phyloP scores from a whole-genome alignment of 257 asterid species.

The Solanum corneliomulleri region DNA sequence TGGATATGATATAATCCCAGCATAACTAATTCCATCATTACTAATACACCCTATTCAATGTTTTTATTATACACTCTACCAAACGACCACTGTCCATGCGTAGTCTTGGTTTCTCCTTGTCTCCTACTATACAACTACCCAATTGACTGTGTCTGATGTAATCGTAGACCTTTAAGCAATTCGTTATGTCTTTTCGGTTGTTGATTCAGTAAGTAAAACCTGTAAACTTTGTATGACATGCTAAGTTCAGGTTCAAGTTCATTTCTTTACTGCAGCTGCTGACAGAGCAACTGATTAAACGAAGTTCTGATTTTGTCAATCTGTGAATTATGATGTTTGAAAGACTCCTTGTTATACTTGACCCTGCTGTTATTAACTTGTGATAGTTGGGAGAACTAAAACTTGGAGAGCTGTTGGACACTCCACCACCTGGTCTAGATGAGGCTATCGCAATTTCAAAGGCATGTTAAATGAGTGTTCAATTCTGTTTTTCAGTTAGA shows the following conservation, averaged over 20 bases:
- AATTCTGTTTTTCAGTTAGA: neutral
- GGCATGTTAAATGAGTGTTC: slow-evolving; percentile 15
- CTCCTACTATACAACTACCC: neutral
- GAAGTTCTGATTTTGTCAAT: neutral
- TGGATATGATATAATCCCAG: neutral
- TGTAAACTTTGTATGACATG: neutral
- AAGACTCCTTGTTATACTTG: neutral
- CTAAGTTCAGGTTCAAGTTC: neutral
- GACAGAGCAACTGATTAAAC: neutral
- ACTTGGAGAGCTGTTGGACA: slow-evolving; percentile 63
- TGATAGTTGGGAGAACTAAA: slow-evolving; percentile 54
- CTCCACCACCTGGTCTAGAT: slow-evolving; percentile 68
- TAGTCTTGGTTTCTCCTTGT: neutral
- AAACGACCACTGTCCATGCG: neutral
- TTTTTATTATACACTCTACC: too few species aligned
- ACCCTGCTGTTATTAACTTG: neutral
- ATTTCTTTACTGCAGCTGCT: neutral
- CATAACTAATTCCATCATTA: neutral
- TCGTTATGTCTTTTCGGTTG: neutral
- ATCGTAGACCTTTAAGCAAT: neutral
- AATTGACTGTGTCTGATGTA: neutral
- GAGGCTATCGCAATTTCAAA: slow-evolving; percentile 71
- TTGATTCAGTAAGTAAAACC: neutral
- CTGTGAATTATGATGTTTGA: neutral
- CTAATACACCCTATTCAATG: neutral